Evolutionary conservation across 75 land plant species (phyloP), one percentile per base, ranked within the genome.

Genomic region (Azolla pinnata): DNA sequence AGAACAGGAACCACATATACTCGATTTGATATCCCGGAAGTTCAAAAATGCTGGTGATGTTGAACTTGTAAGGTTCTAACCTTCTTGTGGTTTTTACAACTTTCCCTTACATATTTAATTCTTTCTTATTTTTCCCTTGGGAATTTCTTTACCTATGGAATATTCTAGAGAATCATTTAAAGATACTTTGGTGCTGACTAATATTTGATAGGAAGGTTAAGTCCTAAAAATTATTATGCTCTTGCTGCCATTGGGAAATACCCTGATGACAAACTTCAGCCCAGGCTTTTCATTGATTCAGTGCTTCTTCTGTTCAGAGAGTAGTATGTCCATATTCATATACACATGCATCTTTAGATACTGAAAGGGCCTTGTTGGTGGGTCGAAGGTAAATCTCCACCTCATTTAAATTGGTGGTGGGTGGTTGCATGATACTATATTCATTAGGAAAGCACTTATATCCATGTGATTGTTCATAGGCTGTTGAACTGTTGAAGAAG

Each of bases 1-100:
- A 54, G 84, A 90, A 61, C 89, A 91, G 67, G 80, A 79, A 44
- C 97, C 97, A 63, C 74, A 81, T 31, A 29, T 91, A 65, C 75
- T 71, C 33, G 67, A 44, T 2, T 57, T 84, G 45, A 80, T 91
- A 51, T 59, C 71, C 5, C 27, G 69, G 20, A 87, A 84, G 31
- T 84, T 91, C 71, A 82, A 88, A 21, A 54, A 84, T 16, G 62
- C 85, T 54, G 75, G 72, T 28, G 78, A 87, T 69, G 73, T 82
- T 44, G 85, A 78, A 30, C 16, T 65, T 54, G 97, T 89, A 74
- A 89, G 82, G 66, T 32, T 46, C 17, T 33, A 0, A 1, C 3
- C 0, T 16, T 29, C 50, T 64, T 4, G 16, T 28, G 1, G 5
- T 44, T 46, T 10, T n/a, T n/a, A n/a, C n/a, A n/a, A n/a, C n/a